A percentile compares a stretch with the other conserved stretches of the same genome.
Conservation (phyloP, 2,329 filamentous ascomycete species). For the Diaporthe caulivora region DNA sequence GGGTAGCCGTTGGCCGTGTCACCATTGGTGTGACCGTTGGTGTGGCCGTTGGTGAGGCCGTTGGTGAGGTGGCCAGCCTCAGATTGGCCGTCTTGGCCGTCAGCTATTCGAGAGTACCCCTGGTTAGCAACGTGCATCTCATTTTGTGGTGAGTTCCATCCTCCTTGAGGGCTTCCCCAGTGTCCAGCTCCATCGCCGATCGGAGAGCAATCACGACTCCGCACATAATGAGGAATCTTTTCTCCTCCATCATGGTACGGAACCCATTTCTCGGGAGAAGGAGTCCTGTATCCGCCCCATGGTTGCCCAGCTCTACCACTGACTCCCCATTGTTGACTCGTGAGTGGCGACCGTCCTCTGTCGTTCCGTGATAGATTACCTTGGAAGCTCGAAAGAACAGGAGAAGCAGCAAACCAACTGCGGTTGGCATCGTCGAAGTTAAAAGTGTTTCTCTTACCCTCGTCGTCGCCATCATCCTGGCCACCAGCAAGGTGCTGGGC, state of each 20-base stretch:
- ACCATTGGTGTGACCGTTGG: background rate
- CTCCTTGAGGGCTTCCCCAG: background rate
- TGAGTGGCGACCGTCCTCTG: background rate
- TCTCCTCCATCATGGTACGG: background rate
- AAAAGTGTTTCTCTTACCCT: background rate
- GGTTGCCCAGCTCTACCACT: background rate
- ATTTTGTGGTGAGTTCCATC: background rate
- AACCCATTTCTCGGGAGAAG: background rate
- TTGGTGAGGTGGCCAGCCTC: slow-evolving; percentile 1
- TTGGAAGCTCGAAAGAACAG: background rate
- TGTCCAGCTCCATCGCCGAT: background rate
- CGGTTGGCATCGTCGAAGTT: background rate
- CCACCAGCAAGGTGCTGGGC: slow-evolving; percentile 6
- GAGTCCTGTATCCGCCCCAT: background rate
- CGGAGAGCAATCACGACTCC: background rate
- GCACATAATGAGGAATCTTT: background rate
- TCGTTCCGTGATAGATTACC: background rate
- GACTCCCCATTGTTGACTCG: background rate
- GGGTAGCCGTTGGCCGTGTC: background rate
- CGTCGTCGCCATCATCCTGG: background rate
- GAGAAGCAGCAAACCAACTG: background rate
- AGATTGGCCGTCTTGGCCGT: background rate
- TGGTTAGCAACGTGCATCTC: background rate
- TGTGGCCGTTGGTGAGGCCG: background rate
- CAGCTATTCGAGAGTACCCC: background rate